phyloP scores from a whole-genome alignment of 345 rosid genomes.

The Salix suchowensis region DNA sequence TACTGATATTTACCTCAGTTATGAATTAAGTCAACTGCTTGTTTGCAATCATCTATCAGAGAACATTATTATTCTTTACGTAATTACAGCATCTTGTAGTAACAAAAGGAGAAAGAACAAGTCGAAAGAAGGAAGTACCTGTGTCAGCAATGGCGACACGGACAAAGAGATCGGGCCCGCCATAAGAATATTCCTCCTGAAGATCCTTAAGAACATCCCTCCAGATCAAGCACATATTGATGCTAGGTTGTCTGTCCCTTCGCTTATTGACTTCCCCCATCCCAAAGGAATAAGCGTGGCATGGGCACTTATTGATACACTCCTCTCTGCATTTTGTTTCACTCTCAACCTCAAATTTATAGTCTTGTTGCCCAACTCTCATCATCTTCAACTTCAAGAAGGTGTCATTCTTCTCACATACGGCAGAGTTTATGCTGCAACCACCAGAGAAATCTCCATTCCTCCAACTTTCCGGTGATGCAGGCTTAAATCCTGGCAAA shows the following conservation, averaged over 20 bases:
- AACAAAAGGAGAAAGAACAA: background rate
- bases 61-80: background rate
- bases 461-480: conserved; percentile 10
- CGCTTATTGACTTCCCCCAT: no score
- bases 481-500: conserved; percentile 38
- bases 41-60: background rate
- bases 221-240: conserved; percentile 75
- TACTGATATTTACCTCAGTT: background rate
- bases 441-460: conserved; percentile 19
- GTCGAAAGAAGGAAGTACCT: conserved; percentile 40
- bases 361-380: background rate
- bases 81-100: background rate
- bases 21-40: background rate
- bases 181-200: conserved; percentile 37
- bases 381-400: conserved; percentile 16
- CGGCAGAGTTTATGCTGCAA: conserved; percentile 18
- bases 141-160: conserved; percentile 45
- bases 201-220: conserved; percentile 43
- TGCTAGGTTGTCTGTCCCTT: no score
- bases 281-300: conserved; percentile 27
- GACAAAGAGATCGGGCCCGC: conserved; percentile 31
- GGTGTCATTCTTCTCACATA: background rate
- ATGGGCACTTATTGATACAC: background rate
- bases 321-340: background rate
- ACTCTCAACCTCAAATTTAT: rapidly evolving